Base-by-base conservation (phyloP, 1,139 yeast genomes). In the Blastobotrys indianensis region DNA sequence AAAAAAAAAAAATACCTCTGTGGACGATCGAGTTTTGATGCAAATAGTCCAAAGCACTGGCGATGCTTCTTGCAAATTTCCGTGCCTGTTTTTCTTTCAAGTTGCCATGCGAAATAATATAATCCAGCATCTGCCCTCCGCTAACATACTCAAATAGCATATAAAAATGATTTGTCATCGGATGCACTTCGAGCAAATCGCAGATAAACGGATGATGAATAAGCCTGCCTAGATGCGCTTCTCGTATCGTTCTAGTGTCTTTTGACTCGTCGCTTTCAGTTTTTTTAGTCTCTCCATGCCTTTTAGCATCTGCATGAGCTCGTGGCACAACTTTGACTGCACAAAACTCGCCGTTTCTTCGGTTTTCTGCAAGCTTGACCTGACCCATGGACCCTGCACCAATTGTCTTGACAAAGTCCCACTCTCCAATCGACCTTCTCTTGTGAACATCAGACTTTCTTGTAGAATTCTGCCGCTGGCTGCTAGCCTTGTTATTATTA, bases 321-420 rank as follows among this genome's bases (percentile, higher is more conserved):
- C 94, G 75, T 55, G 73, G 73, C 16, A 70, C 68, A 25, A 70
- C 68, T 52, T 70, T 70, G 48, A 70, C 71, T 2, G 74, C 97
- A 66, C 96, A 88, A 25, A 85, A 73, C 61, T 88, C 96, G 46
- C 78, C 77, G 1, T 96, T 86, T 35, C 79, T 65, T 54, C 85
- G 78, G 67, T 90, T 95, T 58, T 80, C 83, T 2, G 97, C 97
- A 40, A 92, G 72, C 65, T 94, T 94, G 44, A 92, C 99, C 65
- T 92, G 94, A 48, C 99, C 99, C 98, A 94, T 92, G 1, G 96
- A 86, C 2, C 99, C 98, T 3, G 97, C 96, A 42, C 99, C 99
- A 42, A 92, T 86, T 0, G 97, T 88, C 63, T 88, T 88, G 50
- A 87, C 76, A 57, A 92, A 90, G 59, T 86, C 94, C 98, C 98